These are phyloP conservation scores for Monosporascus sp. DNA, from an alignment of 2,329 filamentous ascomycete genomes.

Conservation along the genomic window DNA sequence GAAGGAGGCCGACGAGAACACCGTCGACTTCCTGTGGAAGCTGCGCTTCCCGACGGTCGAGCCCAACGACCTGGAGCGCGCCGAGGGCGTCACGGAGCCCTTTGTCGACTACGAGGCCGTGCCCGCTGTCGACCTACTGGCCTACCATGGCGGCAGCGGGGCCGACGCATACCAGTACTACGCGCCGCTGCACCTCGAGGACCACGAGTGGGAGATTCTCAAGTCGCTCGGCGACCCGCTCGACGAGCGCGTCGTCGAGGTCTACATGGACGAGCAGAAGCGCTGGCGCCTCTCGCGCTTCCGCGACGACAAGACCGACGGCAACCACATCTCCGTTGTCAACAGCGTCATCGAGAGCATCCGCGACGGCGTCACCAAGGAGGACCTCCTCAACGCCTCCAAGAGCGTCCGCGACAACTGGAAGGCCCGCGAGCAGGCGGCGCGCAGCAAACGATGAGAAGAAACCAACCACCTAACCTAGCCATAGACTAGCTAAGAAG, in stretches of 20 bases:
- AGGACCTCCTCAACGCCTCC: conserved; percentile 69
- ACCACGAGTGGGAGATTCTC: conserved; percentile 77
- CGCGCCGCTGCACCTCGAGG: conserved; percentile 62
- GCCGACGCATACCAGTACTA: conserved; percentile 59
- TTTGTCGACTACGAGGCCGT: conserved; percentile 76
- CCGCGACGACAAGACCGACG: conserved; percentile 86
- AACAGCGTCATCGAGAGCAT: conserved; percentile 88
- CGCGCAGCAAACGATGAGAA: conserved; percentile 10
- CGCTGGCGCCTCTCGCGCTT: conserved; percentile 87
- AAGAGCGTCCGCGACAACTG: conserved; percentile 72
- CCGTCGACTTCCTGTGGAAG: conserved; percentile 81
- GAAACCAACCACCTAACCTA: background rate
- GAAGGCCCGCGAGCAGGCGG: conserved; percentile 55
- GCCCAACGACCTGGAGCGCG: conserved; percentile 62
- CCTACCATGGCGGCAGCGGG: conserved; percentile 57
- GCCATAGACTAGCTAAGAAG: too few species aligned
- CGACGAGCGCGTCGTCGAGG: conserved; percentile 87
- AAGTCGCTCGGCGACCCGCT: conserved; percentile 70
- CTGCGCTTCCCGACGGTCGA: conserved; percentile 71
- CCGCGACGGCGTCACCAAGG: conserved; percentile 74
- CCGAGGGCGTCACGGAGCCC: conserved; percentile 58
- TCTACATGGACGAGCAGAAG: conserved; percentile 68
- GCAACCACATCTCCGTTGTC: conserved; percentile 83
- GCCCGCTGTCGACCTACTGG: conserved; percentile 68
- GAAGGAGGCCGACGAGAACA: conserved; percentile 95